These are phyloP conservation scores for Stagonosporopsis tanaceti DNA, from an alignment of 2,329 filamentous ascomycete species.

Conservation along the genomic window DNA sequence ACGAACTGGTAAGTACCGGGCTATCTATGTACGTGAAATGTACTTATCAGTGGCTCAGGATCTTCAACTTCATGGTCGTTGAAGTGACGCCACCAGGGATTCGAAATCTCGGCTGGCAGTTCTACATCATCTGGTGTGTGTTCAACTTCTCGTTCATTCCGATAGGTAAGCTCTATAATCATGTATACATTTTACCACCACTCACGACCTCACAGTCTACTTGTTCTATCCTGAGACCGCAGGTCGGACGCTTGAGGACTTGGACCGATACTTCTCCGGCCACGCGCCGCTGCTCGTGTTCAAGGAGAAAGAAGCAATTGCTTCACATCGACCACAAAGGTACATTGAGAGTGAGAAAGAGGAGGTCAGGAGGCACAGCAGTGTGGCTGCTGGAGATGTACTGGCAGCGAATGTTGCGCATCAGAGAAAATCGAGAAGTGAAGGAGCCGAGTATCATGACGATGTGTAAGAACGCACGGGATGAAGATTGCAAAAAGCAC, in stretches of 20 bases:
- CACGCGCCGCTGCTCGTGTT: constrained; percentile 53
- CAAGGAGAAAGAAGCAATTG: constrained; percentile 57
- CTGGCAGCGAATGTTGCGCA: constrained; percentile 22
- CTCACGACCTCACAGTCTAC: constrained; percentile 30
- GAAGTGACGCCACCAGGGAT: constrained; percentile 56
- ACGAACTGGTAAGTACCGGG: constrained; percentile 54
- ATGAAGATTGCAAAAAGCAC: background rate
- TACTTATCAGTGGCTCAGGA: constrained; percentile 1
- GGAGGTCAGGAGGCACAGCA: constrained; percentile 33
- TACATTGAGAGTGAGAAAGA: constrained; percentile 56
- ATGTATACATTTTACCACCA: background rate
- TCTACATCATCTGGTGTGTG: constrained; percentile 57
- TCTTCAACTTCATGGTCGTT: constrained; percentile 29
- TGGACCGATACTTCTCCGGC: constrained; percentile 39
- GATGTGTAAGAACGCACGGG: background rate
- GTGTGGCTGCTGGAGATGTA: constrained; percentile 27
- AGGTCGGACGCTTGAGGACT: constrained; percentile 41
- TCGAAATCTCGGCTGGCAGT: constrained; percentile 51
- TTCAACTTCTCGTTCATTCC: constrained; percentile 60
- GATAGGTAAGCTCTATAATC: constrained; percentile 23
- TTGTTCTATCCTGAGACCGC: constrained; percentile 44
- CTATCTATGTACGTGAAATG: too few species aligned
- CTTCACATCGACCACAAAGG: constrained; percentile 54
- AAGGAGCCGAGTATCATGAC: constrained; percentile 10
- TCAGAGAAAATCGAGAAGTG: background rate